Conservation (phyloP, 768 basidiomycete species). For the Tulasnella sp. region DNA sequence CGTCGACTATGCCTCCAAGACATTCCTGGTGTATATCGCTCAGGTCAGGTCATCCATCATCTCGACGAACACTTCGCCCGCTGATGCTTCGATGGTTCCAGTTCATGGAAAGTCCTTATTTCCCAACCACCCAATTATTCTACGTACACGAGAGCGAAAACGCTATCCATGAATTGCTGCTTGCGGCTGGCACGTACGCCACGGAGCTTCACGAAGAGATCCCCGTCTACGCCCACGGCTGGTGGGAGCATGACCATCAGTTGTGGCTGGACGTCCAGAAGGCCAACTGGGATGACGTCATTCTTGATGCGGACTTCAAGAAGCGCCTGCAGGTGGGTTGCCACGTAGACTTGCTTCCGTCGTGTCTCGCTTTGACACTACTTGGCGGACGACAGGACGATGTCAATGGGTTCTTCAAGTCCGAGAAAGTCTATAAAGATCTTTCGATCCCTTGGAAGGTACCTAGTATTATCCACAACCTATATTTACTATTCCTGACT, state of each 20-base stretch:
- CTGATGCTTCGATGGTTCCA: background rate
- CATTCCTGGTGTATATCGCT: slow-evolving; percentile 44
- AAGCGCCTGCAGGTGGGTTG: slow-evolving; percentile 33
- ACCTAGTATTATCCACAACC: slow-evolving; percentile 2
- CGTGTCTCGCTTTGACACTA: background rate
- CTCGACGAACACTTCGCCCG: background rate
- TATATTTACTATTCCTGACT: background rate
- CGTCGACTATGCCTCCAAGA: slow-evolving; percentile 48
- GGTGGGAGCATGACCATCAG: slow-evolving; percentile 49
- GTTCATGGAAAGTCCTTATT: slow-evolving; percentile 3
- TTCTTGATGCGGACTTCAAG: slow-evolving; percentile 62
- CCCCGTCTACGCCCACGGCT: slow-evolving; percentile 64
- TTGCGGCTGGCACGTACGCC: slow-evolving; percentile 40
- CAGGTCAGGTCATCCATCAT: slow-evolving; percentile 29
- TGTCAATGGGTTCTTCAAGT: slow-evolving; percentile 67
- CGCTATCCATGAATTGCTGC: slow-evolving; percentile 38
- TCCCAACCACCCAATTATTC: background rate
- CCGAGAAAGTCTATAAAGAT: slow-evolving; percentile 58
- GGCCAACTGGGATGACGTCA: slow-evolving; percentile 63
- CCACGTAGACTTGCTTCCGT: background rate
- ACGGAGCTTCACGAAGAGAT: slow-evolving; percentile 54
- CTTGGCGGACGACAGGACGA: slow-evolving; percentile 38
- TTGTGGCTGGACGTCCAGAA: slow-evolving; percentile 55
- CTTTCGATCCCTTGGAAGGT: slow-evolving; percentile 80
- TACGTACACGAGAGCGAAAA: slow-evolving; percentile 30